Percentiles rank a stretch among this genome's conserved stretches.
phyloP scores from a whole-genome alignment of 306 rosid genomes.

The Rosa lucieae region DNA sequence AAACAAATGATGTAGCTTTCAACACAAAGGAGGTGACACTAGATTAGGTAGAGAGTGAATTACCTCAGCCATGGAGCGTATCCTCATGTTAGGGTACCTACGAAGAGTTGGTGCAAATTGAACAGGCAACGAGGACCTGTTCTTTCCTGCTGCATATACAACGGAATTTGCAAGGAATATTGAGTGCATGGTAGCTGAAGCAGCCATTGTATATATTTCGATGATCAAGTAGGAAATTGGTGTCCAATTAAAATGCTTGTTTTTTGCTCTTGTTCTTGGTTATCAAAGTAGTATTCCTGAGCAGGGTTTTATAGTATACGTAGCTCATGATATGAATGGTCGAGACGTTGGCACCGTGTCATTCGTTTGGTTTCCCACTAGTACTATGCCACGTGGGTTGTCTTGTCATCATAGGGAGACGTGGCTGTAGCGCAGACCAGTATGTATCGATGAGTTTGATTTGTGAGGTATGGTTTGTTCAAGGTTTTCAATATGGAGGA shows the following conservation, averaged over 20 bases:
- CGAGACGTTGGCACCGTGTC: constrained; percentile 21
- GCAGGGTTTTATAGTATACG: neutral
- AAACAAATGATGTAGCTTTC: no score
- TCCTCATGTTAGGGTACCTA: constrained; percentile 2
- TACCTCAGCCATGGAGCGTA: constrained; percentile 22
- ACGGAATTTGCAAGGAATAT: neutral
- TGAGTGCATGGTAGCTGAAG: constrained; percentile 17
- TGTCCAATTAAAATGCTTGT: neutral
- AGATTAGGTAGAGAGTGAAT: neutral
- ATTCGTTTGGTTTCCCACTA: neutral
- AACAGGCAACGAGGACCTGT: neutral
- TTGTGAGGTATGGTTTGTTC: neutral
- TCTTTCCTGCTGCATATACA: neutral
- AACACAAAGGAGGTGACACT: no score
- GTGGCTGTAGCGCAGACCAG: neutral
- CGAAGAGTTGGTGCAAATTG: neutral
- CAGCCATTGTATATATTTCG: constrained; percentile 7
- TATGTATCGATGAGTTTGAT: neutral
- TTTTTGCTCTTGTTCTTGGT: neutral
- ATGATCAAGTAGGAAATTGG: neutral
- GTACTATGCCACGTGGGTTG: neutral
- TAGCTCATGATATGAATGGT: constrained; percentile 9
- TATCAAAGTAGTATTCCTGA: neutral
- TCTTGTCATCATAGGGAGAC: neutral
- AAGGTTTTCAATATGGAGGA: neutral